Base-by-base conservation (phyloP, 129 eudicot species). In the Cynara cardunculus region DNA sequence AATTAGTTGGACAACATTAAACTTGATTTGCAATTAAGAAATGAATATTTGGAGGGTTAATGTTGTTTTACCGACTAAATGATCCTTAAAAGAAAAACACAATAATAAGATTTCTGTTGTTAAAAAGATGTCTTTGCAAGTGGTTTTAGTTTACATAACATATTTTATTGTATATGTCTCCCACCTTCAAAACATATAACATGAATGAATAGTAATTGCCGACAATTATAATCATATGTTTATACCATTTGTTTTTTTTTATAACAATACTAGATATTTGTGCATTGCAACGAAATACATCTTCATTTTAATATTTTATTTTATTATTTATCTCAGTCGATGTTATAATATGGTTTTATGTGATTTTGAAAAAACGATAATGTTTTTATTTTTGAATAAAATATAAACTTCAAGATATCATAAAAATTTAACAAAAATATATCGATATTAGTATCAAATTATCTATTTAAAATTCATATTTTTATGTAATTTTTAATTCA, bases 101-200 rank as follows among this genome's bases (percentile, higher is more conserved):
- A 64, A 77, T 77, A 64, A 77, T 35, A 34, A 65, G 32, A 34
- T 34, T 32, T 64, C 0, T 77, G 61, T 16, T 77, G 71, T 64
- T 64, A 76, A 76, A 70, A 76, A 34, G 56, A 32, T 24, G 80
- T 64, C 80, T 64, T 26, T 37, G 8, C 21, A 22, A 65, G 80
- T 77, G 61, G 18, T 64, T 30, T 65, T 64, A 14, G 62, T 77
- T 77, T 14, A 5, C 28, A 35, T 11, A 64, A 34, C 2, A 64
- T 64, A 64, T 62, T 32, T 22, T 77, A 64, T 30, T 77, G 32
- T 77, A 34, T n/a, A 34, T 77, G 80, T 77, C 80, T 77, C 80
- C 80, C 80, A 77, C 73, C 80, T 22, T 64, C 18, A 64, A 65
- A 32, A 77, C 80, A 77, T 25, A 24, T 65, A 77, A 64, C 80